Evolutionary conservation across 371 early-diverging fungal species (phyloP).

Genomic region (Funneliformis caledonium): DNA sequence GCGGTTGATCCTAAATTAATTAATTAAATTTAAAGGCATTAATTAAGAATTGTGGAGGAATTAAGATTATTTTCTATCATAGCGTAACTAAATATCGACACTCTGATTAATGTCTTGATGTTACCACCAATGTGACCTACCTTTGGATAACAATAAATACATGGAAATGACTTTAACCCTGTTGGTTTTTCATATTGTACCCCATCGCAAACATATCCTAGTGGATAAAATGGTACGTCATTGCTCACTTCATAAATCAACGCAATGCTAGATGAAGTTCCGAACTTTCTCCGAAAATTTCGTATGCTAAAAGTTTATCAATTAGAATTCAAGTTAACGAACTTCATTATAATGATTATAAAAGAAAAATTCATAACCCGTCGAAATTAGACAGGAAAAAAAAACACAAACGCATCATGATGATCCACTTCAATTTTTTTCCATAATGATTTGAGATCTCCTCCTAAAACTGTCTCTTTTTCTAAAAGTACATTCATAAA

Average conservation of each 20-base stretch:
- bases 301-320: constrained; percentile 50
- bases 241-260: constrained; percentile 62
- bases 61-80: not conserved
- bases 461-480: constrained; percentile 56
- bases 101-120: not conserved
- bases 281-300: constrained; percentile 58
- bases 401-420: constrained; percentile 56
- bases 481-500: constrained; percentile 62
- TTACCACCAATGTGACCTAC: constrained; percentile 41
- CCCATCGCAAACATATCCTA: constrained; percentile 59
- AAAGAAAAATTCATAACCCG: not conserved
- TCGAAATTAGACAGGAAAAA: not conserved
- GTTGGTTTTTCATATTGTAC: constrained; percentile 64
- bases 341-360: constrained; percentile 17
- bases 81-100: not conserved
- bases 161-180: constrained; percentile 70
- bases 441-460: constrained; percentile 64
- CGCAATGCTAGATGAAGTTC: constrained; percentile 56
- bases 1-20: constrained; percentile 21
- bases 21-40: too few species aligned
- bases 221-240: constrained; percentile 55
- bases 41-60: too few species aligned
- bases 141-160: constrained; percentile 67
- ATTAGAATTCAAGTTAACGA: not conserved
- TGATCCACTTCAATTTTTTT: constrained; percentile 60